phyloP scores from a whole-genome alignment of 2,329 filamentous ascomycete genomes.

The Macroventuria anomochaeta region DNA sequence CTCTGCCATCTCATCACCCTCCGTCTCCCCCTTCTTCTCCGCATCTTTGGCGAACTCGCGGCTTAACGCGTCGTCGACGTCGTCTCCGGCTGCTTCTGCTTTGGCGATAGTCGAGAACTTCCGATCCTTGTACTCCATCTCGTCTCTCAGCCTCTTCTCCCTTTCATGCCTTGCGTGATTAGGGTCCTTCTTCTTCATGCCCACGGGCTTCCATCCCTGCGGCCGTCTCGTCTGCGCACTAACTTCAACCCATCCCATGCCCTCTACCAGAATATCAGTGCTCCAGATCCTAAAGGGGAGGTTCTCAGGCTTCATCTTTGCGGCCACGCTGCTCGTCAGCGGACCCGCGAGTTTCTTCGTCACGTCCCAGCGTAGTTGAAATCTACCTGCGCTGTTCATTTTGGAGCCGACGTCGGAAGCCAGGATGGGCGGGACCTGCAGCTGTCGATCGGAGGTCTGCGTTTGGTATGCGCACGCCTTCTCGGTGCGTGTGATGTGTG shows the following conservation, averaged over 20 bases:
- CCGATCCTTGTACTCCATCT: slow-evolving; percentile 20
- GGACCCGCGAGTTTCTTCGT: slow-evolving; percentile 80
- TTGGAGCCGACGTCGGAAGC: slow-evolving; percentile 45
- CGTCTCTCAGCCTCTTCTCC: slow-evolving; percentile 9
- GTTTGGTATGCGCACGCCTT: slow-evolving; percentile 79
- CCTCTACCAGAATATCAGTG: slow-evolving; percentile 87
- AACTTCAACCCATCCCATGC: slow-evolving; percentile 93
- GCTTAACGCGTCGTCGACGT: slow-evolving; percentile 42
- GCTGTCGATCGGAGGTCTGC: slow-evolving; percentile 58
- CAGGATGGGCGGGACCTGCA: slow-evolving; percentile 69
- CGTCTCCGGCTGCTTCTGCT: slow-evolving; percentile 21
- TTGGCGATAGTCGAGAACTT: slow-evolving; percentile 28
- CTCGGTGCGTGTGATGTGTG: slow-evolving; percentile 78
- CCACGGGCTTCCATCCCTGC: slow-evolving; percentile 39
- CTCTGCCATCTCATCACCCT: slow-evolving; percentile 23
- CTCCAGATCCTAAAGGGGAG: slow-evolving; percentile 82
- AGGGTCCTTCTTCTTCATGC: slow-evolving; percentile 58
- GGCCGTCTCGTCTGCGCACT: slow-evolving; percentile 73
- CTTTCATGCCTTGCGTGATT: slow-evolving; percentile 34
- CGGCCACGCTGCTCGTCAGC: slow-evolving; percentile 68
- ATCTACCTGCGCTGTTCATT: slow-evolving; percentile 68
- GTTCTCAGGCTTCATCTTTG: slow-evolving; percentile 67
- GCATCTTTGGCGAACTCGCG: slow-evolving; percentile 28
- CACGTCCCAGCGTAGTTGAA: slow-evolving; percentile 79
- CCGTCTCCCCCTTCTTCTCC: not conserved